A percentile compares a stretch with the other conserved stretches of the same genome.
phyloP scores from a whole-genome alignment of 495 filamentous ascomycete species.

The Neurospora tetraspora region DNA sequence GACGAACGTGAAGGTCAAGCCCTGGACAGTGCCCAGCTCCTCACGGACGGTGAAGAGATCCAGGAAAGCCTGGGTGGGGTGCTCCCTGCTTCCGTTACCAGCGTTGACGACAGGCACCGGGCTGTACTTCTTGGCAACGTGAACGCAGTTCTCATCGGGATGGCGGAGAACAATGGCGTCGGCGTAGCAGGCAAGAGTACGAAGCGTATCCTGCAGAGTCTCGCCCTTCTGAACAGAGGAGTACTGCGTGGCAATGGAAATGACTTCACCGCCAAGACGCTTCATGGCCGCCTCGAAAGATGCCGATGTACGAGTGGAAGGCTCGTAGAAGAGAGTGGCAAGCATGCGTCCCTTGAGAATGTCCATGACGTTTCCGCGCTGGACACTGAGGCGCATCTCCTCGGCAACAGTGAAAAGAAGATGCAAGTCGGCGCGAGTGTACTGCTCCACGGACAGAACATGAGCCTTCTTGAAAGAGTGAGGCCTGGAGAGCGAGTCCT shows the following conservation, averaged over 20 bases:
- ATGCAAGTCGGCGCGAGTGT: slow-evolving; percentile 77
- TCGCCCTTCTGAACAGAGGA: slow-evolving; percentile 91
- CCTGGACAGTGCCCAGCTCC: slow-evolving; percentile 88
- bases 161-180: slow-evolving; percentile 93
- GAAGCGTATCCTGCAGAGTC: slow-evolving; percentile 81
- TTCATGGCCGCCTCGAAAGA: slow-evolving; percentile 99
- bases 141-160: slow-evolving; percentile 66
- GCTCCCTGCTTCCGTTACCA: slow-evolving; percentile 88
- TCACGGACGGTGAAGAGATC: slow-evolving; percentile 98
- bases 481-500: slow-evolving; percentile 57
- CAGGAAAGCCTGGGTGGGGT: slow-evolving; percentile 96
- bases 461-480: slow-evolving; percentile 81
- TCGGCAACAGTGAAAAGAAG: slow-evolving; percentile 90
- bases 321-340: slow-evolving; percentile 93
- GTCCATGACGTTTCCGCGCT: slow-evolving; percentile 80
- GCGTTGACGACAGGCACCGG: slow-evolving; percentile 92
- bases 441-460: slow-evolving; percentile 83
- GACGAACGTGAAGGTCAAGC: slow-evolving; percentile 88
- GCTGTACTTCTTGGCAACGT: slow-evolving; percentile 73
- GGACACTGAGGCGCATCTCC: slow-evolving; percentile 89
- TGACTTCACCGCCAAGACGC: slow-evolving; percentile 75
- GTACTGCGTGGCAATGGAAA: slow-evolving; percentile 65
- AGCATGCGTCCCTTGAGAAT: slow-evolving; percentile 78
- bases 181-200: slow-evolving; percentile 85
- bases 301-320: slow-evolving; percentile 87